phyloP scores from a whole-genome alignment of 2,329 filamentous ascomycete species.

The Penicillium sp. region DNA sequence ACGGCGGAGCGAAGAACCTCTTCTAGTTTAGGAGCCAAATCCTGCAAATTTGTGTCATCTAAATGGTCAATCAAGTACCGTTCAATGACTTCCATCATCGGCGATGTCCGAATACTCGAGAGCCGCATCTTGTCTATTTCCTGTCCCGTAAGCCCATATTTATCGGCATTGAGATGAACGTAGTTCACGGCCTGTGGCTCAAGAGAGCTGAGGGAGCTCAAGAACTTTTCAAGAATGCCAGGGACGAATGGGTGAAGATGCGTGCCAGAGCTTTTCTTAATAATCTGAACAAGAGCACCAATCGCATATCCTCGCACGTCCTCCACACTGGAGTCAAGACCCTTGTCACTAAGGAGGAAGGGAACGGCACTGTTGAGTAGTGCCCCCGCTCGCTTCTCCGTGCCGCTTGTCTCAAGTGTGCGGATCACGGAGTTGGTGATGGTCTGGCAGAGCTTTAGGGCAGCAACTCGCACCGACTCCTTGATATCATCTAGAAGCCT shows the following conservation, averaged over 20 bases:
- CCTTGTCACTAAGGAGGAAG: slow-evolving; percentile 84
- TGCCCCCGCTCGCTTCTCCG: slow-evolving; percentile 64
- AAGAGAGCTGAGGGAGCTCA: slow-evolving; percentile 80
- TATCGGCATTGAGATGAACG: slow-evolving; percentile 81
- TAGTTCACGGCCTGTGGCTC: slow-evolving; percentile 92
- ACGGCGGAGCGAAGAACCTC: slow-evolving; percentile 80
- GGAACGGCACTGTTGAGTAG: slow-evolving; percentile 88
- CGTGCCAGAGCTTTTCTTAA: slow-evolving; percentile 79
- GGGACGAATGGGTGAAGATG: slow-evolving; percentile 78
- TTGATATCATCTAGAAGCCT: slow-evolving; percentile 97
- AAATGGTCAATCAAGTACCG: slow-evolving; percentile 76
- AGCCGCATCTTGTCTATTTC: slow-evolving; percentile 87
- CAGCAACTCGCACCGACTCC: slow-evolving; percentile 77
- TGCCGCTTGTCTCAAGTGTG: slow-evolving; percentile 75
- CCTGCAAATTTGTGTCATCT: slow-evolving; percentile 74
- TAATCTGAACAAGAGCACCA: slow-evolving; percentile 80
- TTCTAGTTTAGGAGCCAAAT: slow-evolving; percentile 71
- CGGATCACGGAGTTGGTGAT: slow-evolving; percentile 84
- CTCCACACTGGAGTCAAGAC: slow-evolving; percentile 82
- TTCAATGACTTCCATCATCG: slow-evolving; percentile 89
- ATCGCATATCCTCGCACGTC: slow-evolving; percentile 84
- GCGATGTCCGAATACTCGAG: slow-evolving; percentile 77
- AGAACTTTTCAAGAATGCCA: slow-evolving; percentile 74
- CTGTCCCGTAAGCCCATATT: slow-evolving; percentile 81
- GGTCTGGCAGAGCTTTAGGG: slow-evolving; percentile 76